A percentile compares a stretch with the other conserved stretches of the same genome.
Evolutionary conservation across 768 basidiomycete species (phyloP).

Genomic region (Naganishia vishniacii): DNA sequence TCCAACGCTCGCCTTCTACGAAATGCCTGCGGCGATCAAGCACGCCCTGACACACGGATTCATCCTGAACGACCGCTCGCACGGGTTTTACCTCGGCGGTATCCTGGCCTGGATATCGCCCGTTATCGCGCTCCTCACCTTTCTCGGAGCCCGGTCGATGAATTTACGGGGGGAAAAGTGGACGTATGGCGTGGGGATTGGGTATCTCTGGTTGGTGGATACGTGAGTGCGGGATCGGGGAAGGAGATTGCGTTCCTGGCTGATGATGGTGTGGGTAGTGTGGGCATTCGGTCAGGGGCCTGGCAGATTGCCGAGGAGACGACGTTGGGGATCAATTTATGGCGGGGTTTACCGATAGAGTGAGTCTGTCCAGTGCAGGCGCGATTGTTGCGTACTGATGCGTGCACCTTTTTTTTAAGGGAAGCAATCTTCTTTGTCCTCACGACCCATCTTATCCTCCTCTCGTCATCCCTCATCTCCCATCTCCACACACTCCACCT

Average conservation of each 20-base stretch:
- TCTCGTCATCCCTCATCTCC: slow-evolving; percentile 38
- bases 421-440: slow-evolving; percentile 45
- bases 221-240: slow-evolving; percentile 34
- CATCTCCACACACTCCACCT: slow-evolving; percentile 60
- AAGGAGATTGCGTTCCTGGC: not conserved
- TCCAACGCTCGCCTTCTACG: not conserved
- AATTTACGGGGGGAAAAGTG: slow-evolving; percentile 5
- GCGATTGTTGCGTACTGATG: too few relatives aligned
- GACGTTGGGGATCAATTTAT: slow-evolving; percentile 34
- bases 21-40: not conserved
- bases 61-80: not conserved
- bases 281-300: slow-evolving; percentile 38
- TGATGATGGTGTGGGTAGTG: slow-evolving; percentile 22
- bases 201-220: slow-evolving; percentile 39
- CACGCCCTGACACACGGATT: not conserved
- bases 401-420: too few relatives aligned
- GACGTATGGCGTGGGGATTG: slow-evolving; percentile 28
- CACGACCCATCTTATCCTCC: slow-evolving; percentile 39
- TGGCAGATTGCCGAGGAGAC: slow-evolving; percentile 39
- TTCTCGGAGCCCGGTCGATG: slow-evolving; percentile 32
- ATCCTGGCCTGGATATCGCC: slow-evolving; percentile 45
- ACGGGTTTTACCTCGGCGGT: slow-evolving; percentile 44
- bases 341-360: slow-evolving; percentile 43
- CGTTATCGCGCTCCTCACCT: slow-evolving; percentile 40
- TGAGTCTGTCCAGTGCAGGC: too few relatives aligned